Evolutionary conservation across 1,284 basidiomycete genomes (phyloP), one percentile per base, ranked within the genome.

Genomic region (Moesziomyces antarcticus): DNA sequence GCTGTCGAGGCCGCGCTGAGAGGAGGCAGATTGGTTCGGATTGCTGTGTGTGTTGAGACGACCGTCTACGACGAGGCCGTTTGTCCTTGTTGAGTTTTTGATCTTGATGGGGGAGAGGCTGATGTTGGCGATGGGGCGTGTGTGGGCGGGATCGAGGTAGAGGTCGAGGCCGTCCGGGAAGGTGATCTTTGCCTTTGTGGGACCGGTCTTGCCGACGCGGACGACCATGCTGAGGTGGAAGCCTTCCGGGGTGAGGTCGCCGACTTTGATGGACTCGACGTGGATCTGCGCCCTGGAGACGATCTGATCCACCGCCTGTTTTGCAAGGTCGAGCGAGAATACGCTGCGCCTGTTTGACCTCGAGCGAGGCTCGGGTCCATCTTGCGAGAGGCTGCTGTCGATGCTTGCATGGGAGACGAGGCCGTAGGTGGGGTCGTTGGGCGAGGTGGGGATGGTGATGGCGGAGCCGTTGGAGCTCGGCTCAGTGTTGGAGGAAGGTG

Each of bases 111-210:
- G 59, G 4, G 67, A 46, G n/a, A 74, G 22, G 37, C 44, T 48
- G 33, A 71, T 57, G 45, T 43, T 66, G 24, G 50, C 72, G 21
- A 71, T 59, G 33, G 41, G 45, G 11, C 37, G 48, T 11, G 55
- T 54, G 33, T 66, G 67, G 25, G 51, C 37, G 5, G 54, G 53
- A 8, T 20, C 40, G 44, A 71, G 58, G 50, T 60, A 75, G 50
- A 75, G 56, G 25, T 72, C 59, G 30, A 72, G 56, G 20, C 73
- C 73, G 18, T 66, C 53, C 10, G 73, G 68, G n/a, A 75, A 75
- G 40, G 54, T 59, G 48, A 75, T 50, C 27, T 75, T 75, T n/a
- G 68, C 73, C 25, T 75, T 75, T 25, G 65, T 53, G 6, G 73
- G 73, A 13, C 73, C 73, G 5, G 63, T 71, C 27, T 67, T 69